A percentile compares a stretch with the other conserved stretches of the same genome.
These are phyloP conservation scores for Verticillium zaregamsianum DNA, from an alignment of 2,329 filamentous ascomycete species.

Conservation along the genomic window DNA sequence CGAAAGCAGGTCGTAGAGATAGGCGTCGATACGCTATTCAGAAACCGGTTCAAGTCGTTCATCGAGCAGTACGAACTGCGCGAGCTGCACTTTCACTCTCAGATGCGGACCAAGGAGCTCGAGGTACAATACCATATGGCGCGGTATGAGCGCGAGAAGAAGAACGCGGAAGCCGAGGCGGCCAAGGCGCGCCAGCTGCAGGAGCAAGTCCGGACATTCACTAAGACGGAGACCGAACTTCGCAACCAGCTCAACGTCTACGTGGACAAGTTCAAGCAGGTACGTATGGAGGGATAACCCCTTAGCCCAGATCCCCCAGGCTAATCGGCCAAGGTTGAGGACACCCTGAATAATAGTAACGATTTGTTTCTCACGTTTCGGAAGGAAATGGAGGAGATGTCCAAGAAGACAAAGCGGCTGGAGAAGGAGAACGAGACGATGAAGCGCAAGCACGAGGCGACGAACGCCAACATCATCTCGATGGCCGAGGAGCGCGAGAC, in stretches of 20 bases:
- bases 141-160: constrained; percentile 85
- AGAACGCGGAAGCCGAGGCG: constrained; percentile 77
- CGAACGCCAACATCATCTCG: constrained; percentile 90
- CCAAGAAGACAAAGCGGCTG: constrained; percentile 93
- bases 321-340: constrained; percentile 69
- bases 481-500: constrained; percentile 95
- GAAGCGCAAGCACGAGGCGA: constrained; percentile 88
- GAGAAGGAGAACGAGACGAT: constrained; percentile 94
- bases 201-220: constrained; percentile 88
- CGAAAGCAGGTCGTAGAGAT: constrained; percentile 78
- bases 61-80: constrained; percentile 96
- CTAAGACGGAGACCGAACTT: constrained; percentile 91
- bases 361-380: constrained; percentile 94
- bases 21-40: constrained; percentile 69
- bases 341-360: constrained; percentile 97
- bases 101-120: constrained; percentile 90
- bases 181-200: constrained; percentile 81
- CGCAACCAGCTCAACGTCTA: constrained; percentile 96
- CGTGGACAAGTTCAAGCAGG: constrained; percentile 99
- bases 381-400: constrained; percentile 99
- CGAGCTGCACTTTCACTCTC: constrained; percentile 87
- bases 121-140: constrained; percentile 91
- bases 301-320: neutral
- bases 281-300: constrained; percentile 38
- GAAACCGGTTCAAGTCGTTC: constrained; percentile 86